Conservation (phyloP, 2,329 filamentous ascomycete species). For the Tolypocladium amazonense region DNA sequence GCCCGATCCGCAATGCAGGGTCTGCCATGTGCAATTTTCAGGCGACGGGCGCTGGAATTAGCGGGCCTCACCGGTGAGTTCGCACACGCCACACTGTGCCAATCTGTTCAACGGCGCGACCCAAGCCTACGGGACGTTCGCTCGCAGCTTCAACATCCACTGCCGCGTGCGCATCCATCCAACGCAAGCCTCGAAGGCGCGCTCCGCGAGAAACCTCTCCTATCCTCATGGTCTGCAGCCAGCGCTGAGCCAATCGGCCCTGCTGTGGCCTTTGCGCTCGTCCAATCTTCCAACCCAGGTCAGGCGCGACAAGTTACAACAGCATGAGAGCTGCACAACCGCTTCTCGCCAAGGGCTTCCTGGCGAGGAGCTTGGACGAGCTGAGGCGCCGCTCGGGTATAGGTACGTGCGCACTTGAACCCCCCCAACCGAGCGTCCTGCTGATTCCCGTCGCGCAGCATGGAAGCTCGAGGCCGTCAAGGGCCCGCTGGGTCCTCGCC, state of each 20-base stretch:
- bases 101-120: neutral
- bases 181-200: neutral
- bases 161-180: neutral
- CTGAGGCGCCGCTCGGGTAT: conserved; percentile 45
- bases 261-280: neutral
- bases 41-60: neutral
- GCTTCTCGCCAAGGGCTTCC: conserved; percentile 40
- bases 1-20: neutral
- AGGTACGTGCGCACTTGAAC: conserved; percentile 24
- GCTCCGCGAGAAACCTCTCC: too few relatives aligned
- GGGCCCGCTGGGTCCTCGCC: conserved; percentile 50
- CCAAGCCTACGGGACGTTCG: neutral
- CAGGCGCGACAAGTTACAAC: neutral
- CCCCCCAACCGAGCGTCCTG: neutral
- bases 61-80: neutral
- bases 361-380: conserved; percentile 48
- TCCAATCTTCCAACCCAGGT: neutral
- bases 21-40: neutral
- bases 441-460: conserved; percentile 31
- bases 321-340: conserved; percentile 37
- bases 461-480: conserved; percentile 60
- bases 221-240: conserved; percentile 11
- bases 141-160: neutral
- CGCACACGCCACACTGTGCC: neutral
- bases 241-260: conserved; percentile 19